Conservation (phyloP, 495 filamentous ascomycete species). For the Neurospora sp. region DNA sequence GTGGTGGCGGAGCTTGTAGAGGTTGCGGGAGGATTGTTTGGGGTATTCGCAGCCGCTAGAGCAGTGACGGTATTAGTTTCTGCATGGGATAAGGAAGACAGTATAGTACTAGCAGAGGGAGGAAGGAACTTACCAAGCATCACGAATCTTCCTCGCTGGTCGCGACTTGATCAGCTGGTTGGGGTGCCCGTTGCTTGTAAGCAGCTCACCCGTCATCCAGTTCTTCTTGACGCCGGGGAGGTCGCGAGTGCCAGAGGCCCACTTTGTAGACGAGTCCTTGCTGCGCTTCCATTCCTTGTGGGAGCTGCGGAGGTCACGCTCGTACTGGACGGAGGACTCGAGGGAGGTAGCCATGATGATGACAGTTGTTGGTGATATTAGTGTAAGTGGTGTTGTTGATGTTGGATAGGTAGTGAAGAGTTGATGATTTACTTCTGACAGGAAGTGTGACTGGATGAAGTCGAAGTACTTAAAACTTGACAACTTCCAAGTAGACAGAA, state of each 20-base stretch:
- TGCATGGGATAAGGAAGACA: too few relatives aligned
- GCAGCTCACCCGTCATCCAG: slow-evolving; percentile 2
- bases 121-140: slow-evolving; percentile 6
- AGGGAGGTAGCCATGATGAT: slow-evolving; percentile 11
- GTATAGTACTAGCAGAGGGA: too few relatives aligned
- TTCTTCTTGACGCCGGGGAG: slow-evolving; percentile 14
- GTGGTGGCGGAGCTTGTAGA: neutral
- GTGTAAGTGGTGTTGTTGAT: neutral
- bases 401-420: too few relatives aligned
- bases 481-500: neutral
- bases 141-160: slow-evolving; percentile 8
- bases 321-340: slow-evolving; percentile 12
- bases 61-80: too few relatives aligned
- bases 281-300: slow-evolving; percentile 32
- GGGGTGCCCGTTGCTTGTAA: slow-evolving; percentile 4
- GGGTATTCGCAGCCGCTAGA: neutral
- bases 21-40: neutral
- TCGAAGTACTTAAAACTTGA: neutral
- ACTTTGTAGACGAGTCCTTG: slow-evolving; percentile 34
- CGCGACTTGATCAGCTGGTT: slow-evolving; percentile 23
- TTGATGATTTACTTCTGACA: too few relatives aligned
- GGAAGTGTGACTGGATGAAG: neutral
- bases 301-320: slow-evolving; percentile 36
- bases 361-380: neutral
- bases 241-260: slow-evolving; percentile 26